Percentiles rank a stretch among this genome's conserved stretches.
Evolutionary conservation across 148 eudicot genomes (phyloP).

Genomic region (Rheum nobile): DNA sequence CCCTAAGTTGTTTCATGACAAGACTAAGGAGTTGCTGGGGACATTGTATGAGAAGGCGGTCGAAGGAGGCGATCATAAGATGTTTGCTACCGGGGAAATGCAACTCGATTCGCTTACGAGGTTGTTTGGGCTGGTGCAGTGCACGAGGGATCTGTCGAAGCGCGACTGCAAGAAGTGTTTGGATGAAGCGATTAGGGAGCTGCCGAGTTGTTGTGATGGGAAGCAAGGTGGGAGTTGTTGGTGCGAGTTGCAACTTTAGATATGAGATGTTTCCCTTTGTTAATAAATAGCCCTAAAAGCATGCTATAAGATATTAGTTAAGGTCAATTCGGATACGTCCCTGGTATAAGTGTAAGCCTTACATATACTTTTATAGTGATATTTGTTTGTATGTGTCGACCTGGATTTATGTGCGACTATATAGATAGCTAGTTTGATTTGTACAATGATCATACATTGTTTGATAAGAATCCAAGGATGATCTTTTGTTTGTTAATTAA

Average conservation of each 20-base stretch:
- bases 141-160: conserved; percentile 25
- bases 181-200: conserved; percentile 15
- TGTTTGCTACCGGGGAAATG: conserved; percentile 13
- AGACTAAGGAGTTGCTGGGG: conserved; percentile 15
- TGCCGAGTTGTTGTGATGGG: conserved; percentile 26
- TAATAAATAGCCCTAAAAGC: neutral
- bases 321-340: no score
- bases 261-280: conserved; percentile 32
- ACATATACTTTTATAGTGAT: no score
- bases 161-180: conserved; percentile 23
- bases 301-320: no score
- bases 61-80: neutral
- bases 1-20: conserved; percentile 12
- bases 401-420: no score
- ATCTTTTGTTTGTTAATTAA: neutral
- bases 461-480: no score
- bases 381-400: no score
- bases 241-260: conserved; percentile 27
- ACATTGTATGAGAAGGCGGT: conserved; percentile 6
- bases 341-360: no score
- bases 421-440: no score
- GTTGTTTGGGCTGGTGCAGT: conserved; percentile 30
- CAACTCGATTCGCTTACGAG: conserved; percentile 7
- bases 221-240: conserved; percentile 26
- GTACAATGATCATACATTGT: no score